Evolutionary conservation across 352 stramenopile species (phyloP), one percentile per base, ranked within the genome.

Genomic region (Globisporangium ultimum): DNA sequence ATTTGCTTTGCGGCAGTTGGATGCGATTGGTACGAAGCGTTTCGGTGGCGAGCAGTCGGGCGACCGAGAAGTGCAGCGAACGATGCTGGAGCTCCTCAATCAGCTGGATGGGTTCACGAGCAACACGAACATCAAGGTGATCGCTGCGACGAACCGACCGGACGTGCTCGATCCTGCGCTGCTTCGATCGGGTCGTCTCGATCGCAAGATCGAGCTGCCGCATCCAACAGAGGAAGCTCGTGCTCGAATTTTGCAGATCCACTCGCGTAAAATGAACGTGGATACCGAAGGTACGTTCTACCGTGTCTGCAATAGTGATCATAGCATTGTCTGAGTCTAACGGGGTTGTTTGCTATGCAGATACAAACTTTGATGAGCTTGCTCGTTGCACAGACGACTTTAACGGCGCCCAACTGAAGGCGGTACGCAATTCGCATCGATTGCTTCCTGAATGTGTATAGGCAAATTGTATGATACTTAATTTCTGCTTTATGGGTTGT

Each of bases 41-140:
- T 98, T 99, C 40, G 98, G 98, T 53, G 95, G 98, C 8, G 97
- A 98, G 46, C 91, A 98, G 55, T 98, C 90, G 22, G 89, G 98
- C 48, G 96, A 98, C 70, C 86, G 96, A 42, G 97, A 99, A 77
- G 95, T 99, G 24, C 97, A 99, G 78, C 89, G 97, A 41, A 99
- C 97, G 59, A 99, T 99, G 97, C 77, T 99, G 46, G 97, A 99
- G 78, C 84, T 99, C 48, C 78, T 99, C 41, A 98, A 97, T 75
- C 96, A 99, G 79, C 78, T 99, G 40, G 97, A 99, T 74, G 97
- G 97, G 2, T 99, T 99, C 76, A 97, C 81, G 48, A 97, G 83
- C 64, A 98, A 99, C 73, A 97, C 98, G 52, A 99, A 98, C 71
- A 99, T 99, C 76, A 99, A 99, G 83, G 95, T 98, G 38, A 99